These are phyloP conservation scores for Margaritispora aquatica DNA, from an alignment of 495 filamentous ascomycete species.

Conservation along the genomic window DNA sequence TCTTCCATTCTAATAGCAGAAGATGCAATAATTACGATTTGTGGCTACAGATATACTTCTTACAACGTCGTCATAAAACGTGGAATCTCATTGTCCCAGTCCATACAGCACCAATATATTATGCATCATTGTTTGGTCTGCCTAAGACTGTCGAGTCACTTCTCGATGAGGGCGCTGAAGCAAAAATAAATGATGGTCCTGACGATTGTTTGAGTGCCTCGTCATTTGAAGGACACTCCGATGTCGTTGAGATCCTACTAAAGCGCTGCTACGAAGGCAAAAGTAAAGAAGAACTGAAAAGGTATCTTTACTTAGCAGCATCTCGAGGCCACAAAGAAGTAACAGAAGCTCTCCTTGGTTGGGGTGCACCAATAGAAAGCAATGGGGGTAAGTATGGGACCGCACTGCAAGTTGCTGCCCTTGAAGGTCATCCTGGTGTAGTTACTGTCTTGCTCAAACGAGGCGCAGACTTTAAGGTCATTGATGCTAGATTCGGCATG, in stretches of 20 bases:
- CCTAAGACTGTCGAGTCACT: constrained; percentile 1
- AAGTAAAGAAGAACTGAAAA: not conserved
- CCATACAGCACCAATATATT: not conserved
- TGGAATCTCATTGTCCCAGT: not conserved
- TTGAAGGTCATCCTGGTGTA: not conserved
- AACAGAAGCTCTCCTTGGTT: not conserved
- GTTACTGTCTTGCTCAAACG: constrained; percentile 21
- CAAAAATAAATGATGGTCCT: not conserved
- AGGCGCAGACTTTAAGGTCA: constrained; percentile 24
- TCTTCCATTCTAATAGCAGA: not conserved
- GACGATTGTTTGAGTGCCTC: not conserved
- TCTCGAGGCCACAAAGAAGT: not conserved
- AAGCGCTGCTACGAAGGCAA: not conserved
- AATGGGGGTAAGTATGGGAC: constrained; percentile 22
- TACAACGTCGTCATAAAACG: not conserved
- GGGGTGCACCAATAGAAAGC: constrained; percentile 27
- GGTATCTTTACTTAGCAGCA: not conserved
- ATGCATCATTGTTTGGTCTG: not conserved
- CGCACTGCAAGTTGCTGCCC: constrained; percentile 26
- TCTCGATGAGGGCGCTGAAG: not conserved
- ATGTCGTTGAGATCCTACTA: not conserved
- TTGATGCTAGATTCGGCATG: constrained; percentile 5
- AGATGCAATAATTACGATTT: not conserved
- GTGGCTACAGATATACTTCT: not conserved
- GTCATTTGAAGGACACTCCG: not conserved